Evolutionary conservation across 2,329 filamentous ascomycete species (phyloP).

Genomic region (Metarhizium rileyi): DNA sequence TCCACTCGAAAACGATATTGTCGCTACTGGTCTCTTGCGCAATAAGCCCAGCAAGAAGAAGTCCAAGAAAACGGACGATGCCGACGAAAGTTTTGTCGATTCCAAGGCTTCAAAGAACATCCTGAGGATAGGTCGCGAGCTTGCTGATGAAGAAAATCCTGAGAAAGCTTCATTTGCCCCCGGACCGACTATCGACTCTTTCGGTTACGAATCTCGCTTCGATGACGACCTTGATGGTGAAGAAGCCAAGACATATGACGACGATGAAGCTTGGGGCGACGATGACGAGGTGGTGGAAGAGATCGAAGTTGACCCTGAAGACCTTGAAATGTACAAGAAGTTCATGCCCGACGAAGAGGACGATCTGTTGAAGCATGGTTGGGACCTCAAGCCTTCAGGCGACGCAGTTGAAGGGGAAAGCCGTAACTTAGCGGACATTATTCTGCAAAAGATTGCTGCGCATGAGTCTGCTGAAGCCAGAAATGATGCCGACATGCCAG

Average conservation of each 20-base stretch:
- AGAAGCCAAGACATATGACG: conserved; percentile 35
- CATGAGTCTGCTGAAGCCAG: conserved; percentile 62
- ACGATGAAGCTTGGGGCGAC: conserved; percentile 65
- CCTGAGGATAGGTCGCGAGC: conserved; percentile 76
- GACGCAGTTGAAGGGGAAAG: conserved; percentile 38
- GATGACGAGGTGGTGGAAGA: conserved; percentile 65
- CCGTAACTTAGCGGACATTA: conserved; percentile 85
- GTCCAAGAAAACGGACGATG: conserved; percentile 50
- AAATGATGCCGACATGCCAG: conserved; percentile 41
- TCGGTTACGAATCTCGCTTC: conserved; percentile 72
- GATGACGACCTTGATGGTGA: conserved; percentile 44
- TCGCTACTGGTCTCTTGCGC: conserved; percentile 60
- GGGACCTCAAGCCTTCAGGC: conserved; percentile 36
- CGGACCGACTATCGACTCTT: conserved; percentile 43
- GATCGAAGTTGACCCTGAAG: conserved; percentile 77
- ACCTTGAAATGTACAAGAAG: conserved; percentile 82
- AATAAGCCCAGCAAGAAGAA: conserved; percentile 65
- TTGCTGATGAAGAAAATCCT: conserved; percentile 67
- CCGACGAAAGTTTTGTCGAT: conserved; percentile 68
- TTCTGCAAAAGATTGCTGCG: conserved; percentile 86
- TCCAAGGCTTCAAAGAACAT: conserved; percentile 84
- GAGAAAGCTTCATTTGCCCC: conserved; percentile 22
- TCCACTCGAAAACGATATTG: conserved; percentile 80
- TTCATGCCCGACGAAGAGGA: conserved; percentile 70
- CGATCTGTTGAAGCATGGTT: conserved; percentile 60